A percentile compares a stretch with the other conserved stretches of the same genome.
phyloP scores from a whole-genome alignment of 192 early-diverging fungal genomes.

The Podila horticola region DNA sequence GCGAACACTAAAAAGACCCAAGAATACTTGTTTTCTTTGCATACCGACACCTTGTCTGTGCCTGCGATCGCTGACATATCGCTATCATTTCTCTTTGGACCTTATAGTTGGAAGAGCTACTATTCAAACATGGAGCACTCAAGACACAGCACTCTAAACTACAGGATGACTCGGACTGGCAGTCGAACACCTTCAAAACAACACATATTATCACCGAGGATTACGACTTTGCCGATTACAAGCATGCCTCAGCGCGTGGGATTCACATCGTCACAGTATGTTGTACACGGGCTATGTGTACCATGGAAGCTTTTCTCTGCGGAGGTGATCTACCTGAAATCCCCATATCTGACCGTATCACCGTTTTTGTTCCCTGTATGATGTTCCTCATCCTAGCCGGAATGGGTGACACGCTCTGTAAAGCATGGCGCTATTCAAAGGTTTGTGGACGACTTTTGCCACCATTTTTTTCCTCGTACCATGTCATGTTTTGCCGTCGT shows the following conservation, averaged over 20 bases:
- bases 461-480: neutral
- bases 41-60: neutral
- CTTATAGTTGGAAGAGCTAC: slow-evolving; percentile 11
- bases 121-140: slow-evolving; percentile 18
- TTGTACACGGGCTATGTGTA: neutral
- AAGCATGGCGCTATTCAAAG: neutral
- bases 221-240: slow-evolving; percentile 35
- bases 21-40: neutral
- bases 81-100: slow-evolving; percentile 4
- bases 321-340: neutral
- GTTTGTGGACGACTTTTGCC: slow-evolving; percentile 13
- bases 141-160: neutral
- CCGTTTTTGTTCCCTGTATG: neutral
- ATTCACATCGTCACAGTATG: slow-evolving; percentile 42
- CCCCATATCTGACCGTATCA: neutral
- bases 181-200: neutral
- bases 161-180: neutral
- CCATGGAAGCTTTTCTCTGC: neutral
- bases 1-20: neutral
- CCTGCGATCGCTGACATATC: neutral
- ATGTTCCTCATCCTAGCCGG: slow-evolving; percentile 7
- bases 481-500: neutral
- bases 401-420: slow-evolving; percentile 21
- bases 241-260: slow-evolving; percentile 31
- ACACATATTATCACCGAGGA: slow-evolving; percentile 45